Base-by-base conservation (phyloP, 306 rosid species). In the Rosa persica region DNA sequence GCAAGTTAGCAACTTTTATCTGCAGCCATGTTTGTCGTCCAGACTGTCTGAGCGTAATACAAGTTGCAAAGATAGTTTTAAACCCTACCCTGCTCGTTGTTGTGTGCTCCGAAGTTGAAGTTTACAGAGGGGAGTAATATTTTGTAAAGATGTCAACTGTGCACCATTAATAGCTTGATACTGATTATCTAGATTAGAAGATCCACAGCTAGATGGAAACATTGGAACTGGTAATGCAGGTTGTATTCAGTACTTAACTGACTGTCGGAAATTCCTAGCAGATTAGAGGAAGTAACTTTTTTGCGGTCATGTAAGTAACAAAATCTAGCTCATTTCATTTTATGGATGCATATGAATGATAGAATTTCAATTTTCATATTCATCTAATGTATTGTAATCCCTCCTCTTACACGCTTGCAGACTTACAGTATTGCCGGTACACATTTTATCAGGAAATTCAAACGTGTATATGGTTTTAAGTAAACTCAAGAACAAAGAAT, bases 21-120 rank as follows among this genome's bases (percentile, higher is more conserved):
- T 96, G 97, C 17, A 94, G 97, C 74, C 96, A 93, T 76, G 81
- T 81, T 77, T 94, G 83, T 82, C 93, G 90, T 73, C 93, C 90
- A 1, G 93, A 88, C 34, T 93, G 92, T 81, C 90, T 72, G 92
- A 91, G 82, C 87, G 82, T 73, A 82, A 72, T 79, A 89, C 91
- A 40, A 70, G 78, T 47, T 38, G 36, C 3, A 92, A 89, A 75
- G 92, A 96, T 74, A 73, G 72, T 49, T 87, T 89, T 0, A 91
- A 16, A 88, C 58, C 99, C 92, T 13, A 0, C 67, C 88, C 3
- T 93, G 94, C 75, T 91, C 94, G 0, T 6, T 80, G 66, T 90
- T 89, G 96, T 72, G 67, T 72, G 55, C 84, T 23, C 80, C 69
- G 79, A 78, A 49, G 80, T 46, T 69, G 81, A 74, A 39, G 87